Conservation (phyloP, 2,329 filamentous ascomycete genomes). For the Aspergillus brasiliensis region DNA sequence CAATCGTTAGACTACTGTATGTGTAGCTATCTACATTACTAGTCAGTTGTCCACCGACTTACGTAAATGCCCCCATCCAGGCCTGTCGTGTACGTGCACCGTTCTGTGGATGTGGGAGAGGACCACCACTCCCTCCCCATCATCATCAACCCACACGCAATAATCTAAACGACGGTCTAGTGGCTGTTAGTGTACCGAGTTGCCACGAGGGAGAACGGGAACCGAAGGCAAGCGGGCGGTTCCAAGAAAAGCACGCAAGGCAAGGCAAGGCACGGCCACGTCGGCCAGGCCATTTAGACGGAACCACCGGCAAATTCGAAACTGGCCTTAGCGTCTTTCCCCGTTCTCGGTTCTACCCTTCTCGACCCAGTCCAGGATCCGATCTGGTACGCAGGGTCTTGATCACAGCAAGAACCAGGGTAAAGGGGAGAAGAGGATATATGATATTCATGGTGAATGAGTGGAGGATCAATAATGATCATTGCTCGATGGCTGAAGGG, state of each 20-base stretch:
- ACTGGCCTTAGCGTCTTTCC: not conserved
- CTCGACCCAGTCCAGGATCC: not conserved
- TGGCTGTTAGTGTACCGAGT: too few species aligned
- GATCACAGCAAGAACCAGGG: not conserved
- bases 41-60: too few species aligned
- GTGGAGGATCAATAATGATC: too few species aligned
- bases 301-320: conserved; percentile 2
- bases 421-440: too few species aligned
- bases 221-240: too few species aligned
- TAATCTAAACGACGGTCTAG: not conserved
- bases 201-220: too few species aligned
- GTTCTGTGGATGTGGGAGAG: not conserved
- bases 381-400: not conserved
- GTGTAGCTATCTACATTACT: too few species aligned
- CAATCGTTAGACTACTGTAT: too few species aligned
- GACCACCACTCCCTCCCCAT: not conserved
- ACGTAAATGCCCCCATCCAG: not conserved
- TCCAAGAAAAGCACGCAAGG: not conserved
- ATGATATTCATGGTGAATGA: too few species aligned
- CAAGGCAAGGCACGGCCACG: not conserved
- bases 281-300: not conserved
- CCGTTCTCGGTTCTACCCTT: not conserved
- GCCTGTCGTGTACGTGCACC: not conserved
- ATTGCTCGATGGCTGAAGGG: too few species aligned
- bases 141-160: not conserved